Evolutionary conservation across 257 asterid genomes (phyloP).

Genomic region (Nicotiana tomentosiformis): DNA sequence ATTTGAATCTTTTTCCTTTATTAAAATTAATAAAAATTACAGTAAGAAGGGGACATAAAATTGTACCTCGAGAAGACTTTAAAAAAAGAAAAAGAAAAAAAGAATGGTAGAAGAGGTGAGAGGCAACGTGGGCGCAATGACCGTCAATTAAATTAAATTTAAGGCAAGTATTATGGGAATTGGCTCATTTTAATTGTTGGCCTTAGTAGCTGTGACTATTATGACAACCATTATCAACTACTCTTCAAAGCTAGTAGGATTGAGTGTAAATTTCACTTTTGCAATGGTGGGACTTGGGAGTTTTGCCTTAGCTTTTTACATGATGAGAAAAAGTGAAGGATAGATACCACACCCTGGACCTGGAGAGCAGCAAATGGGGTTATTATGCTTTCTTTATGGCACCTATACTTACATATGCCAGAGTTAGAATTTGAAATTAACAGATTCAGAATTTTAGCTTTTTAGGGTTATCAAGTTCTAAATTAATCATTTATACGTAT

Average conservation of each 20-base stretch:
- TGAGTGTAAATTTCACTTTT: neutral
- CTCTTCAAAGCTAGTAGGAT: neutral
- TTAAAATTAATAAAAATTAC: no score
- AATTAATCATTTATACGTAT: no score
- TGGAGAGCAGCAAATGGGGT: no score
- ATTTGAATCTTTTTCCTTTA: no score
- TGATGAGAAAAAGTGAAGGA: neutral
- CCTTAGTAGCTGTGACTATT: neutral
- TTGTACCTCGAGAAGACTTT: neutral
- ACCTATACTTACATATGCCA: no score
- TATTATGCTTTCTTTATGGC: no score
- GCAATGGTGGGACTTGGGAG: neutral
- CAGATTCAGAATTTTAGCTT: no score
- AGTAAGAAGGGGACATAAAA: no score
- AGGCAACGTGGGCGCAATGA: neutral
- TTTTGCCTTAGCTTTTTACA: conserved; percentile 1
- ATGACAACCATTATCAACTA: neutral
- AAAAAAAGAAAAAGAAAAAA: no score
- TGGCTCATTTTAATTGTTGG: neutral
- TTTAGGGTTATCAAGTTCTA: no score
- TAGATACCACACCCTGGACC: neutral
- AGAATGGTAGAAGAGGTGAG: neutral
- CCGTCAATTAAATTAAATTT: neutral
- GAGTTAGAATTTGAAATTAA: no score
- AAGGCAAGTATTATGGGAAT: neutral